These are phyloP conservation scores for Zoysia matrella DNA, from an alignment of 202 grass and related monocot species.

Conservation along the genomic window DNA sequence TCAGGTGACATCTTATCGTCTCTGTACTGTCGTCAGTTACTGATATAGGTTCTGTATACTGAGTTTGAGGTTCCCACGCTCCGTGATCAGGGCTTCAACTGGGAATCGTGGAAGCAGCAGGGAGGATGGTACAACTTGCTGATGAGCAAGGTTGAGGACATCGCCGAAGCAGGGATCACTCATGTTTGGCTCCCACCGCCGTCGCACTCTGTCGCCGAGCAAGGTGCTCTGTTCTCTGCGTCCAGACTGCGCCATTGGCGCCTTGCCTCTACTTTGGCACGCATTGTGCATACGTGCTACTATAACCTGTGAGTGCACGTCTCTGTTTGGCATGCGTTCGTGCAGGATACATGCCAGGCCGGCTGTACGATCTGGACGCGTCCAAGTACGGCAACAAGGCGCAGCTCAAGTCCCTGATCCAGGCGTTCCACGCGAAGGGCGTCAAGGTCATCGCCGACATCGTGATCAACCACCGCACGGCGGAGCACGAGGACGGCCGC, in stretches of 20 bases:
- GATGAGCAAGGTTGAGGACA: too few relatives aligned
- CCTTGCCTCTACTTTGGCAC: not conserved
- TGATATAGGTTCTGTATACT: too few relatives aligned
- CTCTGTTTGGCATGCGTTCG: not conserved
- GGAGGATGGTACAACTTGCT: slow-evolving; percentile 42
- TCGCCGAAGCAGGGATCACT: too few relatives aligned
- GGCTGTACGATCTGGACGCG: slow-evolving; percentile 58
- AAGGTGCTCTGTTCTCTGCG: slow-evolving; percentile 33
- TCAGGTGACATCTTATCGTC: slow-evolving; percentile 37
- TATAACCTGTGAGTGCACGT: not conserved
- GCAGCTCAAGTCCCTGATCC: slow-evolving; percentile 53
- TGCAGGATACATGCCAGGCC: slow-evolving; percentile 55
- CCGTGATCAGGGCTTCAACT: slow-evolving; percentile 55
- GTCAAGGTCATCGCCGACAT: slow-evolving; percentile 62
- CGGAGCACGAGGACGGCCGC: slow-evolving; percentile 39
- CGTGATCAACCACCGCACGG: slow-evolving; percentile 72
- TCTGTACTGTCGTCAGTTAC: too few relatives aligned
- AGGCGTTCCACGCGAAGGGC: slow-evolving; percentile 35
- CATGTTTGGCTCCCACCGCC: too few relatives aligned
- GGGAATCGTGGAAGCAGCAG: slow-evolving; percentile 60
- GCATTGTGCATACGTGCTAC: not conserved
- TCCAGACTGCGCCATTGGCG: not conserved
- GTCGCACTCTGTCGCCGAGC: slow-evolving; percentile 16
- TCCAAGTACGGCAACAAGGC: slow-evolving; percentile 49
- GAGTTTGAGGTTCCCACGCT: not conserved